Evolutionary conservation across 2,329 filamentous ascomycete genomes (phyloP).

Genomic region (Alternaria dauci): DNA sequence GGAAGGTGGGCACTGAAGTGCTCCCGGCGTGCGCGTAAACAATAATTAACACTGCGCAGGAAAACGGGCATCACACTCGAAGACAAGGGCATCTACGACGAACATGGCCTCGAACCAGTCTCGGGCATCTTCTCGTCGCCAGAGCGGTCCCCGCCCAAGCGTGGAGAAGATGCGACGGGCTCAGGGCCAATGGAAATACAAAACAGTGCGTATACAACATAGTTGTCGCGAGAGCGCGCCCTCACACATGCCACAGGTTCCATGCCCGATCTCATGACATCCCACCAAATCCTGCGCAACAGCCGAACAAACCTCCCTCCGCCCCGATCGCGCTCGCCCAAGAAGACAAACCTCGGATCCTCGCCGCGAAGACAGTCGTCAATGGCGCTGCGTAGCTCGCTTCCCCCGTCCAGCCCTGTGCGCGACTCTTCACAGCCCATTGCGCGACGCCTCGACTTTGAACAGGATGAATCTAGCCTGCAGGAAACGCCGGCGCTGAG

Average conservation of each 20-base stretch:
- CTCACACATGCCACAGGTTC: conserved; percentile 52
- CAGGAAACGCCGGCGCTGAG: conserved; percentile 46
- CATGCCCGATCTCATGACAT: conserved; percentile 58
- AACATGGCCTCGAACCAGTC: conserved; percentile 89
- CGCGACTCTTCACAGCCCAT: conserved; percentile 52
- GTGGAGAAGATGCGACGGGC: conserved; percentile 55
- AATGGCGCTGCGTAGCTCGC: conserved; percentile 63
- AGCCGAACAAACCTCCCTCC: conserved; percentile 57
- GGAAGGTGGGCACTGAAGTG: conserved; percentile 42
- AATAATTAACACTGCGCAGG: conserved; percentile 58
- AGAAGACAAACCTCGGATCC: conserved; percentile 66
- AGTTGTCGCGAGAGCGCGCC: not conserved
- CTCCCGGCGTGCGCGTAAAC: conserved; percentile 9
- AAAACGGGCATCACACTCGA: conserved; percentile 88
- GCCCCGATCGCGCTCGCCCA: conserved; percentile 65
- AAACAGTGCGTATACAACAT: conserved; percentile 61
- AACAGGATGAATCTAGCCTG: conserved; percentile 48
- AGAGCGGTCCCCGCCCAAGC: conserved; percentile 64
- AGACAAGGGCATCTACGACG: conserved; percentile 82
- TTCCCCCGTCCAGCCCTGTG: conserved; percentile 36
- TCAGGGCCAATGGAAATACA: conserved; percentile 70
- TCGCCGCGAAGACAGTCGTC: conserved; percentile 70
- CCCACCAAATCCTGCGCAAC: conserved; percentile 57
- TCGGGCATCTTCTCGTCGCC: conserved; percentile 91
- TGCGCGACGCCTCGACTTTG: conserved; percentile 66